Percentiles rank a stretch among this genome's conserved stretches.
Evolutionary conservation across 192 early-diverging fungal species (phyloP).

Genomic region (Coemansia sp.): DNA sequence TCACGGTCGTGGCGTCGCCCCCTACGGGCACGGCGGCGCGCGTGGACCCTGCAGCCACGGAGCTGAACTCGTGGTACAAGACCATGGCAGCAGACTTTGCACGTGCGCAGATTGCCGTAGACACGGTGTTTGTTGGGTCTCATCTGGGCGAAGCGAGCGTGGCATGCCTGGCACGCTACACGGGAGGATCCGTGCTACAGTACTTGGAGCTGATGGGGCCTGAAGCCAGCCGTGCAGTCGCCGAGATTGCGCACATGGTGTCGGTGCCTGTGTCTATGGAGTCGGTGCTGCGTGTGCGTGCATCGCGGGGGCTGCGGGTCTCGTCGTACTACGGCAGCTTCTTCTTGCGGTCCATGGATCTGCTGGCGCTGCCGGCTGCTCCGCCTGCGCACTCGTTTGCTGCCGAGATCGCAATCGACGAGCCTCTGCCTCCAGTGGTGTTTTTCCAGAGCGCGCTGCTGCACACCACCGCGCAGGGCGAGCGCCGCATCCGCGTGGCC

Average conservation of each 20-base stretch:
- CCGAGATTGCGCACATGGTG: conserved; percentile 80
- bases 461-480: conserved; percentile 84
- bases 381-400: conserved; percentile 88
- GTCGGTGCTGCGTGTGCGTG: conserved; percentile 89
- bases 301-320: conserved; percentile 86
- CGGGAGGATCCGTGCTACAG: conserved; percentile 83
- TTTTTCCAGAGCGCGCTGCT: conserved; percentile 95
- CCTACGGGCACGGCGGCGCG: conserved; percentile 80
- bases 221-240: conserved; percentile 77
- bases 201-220: conserved; percentile 91
- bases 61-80: conserved; percentile 86
- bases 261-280: conserved; percentile 80
- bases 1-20: conserved; percentile 74
- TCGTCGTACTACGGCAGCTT: conserved; percentile 95
- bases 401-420: conserved; percentile 81
- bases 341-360: conserved; percentile 91
- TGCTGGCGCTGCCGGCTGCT: conserved; percentile 88
- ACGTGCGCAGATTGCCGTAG: conserved; percentile 81
- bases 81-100: conserved; percentile 88
- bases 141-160: conserved; percentile 87
- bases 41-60: conserved; percentile 75
- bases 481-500: conserved; percentile 90
- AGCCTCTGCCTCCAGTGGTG: conserved; percentile 63
- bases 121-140: conserved; percentile 82
- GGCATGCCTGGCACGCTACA: conserved; percentile 62